Percentiles rank a stretch among this genome's conserved stretches.
These are phyloP conservation scores for Yamadazyma diospyri DNA, from an alignment of 1,139 yeast genomes.

Conservation along the genomic window DNA sequence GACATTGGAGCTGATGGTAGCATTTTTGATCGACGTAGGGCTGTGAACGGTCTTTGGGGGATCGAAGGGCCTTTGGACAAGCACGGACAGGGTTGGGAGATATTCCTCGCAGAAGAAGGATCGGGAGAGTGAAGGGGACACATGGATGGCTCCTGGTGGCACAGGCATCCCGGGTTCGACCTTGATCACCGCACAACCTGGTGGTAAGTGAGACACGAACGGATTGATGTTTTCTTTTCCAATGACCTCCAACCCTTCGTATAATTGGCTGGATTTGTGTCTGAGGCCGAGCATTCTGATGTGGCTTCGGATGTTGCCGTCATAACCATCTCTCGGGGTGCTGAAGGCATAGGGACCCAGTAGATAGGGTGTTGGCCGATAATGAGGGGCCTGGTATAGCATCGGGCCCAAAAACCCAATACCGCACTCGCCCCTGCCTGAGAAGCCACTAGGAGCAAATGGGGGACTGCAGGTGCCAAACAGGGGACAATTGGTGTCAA, in stretches of 20 bases:
- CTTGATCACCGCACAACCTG: slow-evolving; percentile 16
- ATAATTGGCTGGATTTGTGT: not conserved
- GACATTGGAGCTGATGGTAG: not conserved
- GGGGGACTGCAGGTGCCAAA: too few species aligned
- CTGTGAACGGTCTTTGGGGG: not conserved
- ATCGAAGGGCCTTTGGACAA: not conserved
- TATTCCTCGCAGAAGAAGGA: not conserved
- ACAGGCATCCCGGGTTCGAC: slow-evolving; percentile 23
- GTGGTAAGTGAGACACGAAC: slow-evolving; percentile 9
- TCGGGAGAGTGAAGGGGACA: slow-evolving; percentile 1
- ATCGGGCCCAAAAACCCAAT: too few species aligned
- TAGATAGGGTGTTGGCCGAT: too few species aligned
- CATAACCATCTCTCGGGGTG: too few species aligned
- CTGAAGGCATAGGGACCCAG: too few species aligned
- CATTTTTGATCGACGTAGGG: not conserved
- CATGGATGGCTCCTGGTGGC: slow-evolving; percentile 23
- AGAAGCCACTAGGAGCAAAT: too few species aligned
- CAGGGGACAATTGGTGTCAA: too few species aligned
- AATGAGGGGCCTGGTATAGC: too few species aligned
- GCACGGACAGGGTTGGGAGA: not conserved
- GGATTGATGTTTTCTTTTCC: slow-evolving; percentile 5
- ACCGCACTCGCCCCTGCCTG: too few species aligned
- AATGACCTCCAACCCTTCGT: slow-evolving; percentile 4
- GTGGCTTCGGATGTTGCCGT: too few species aligned
- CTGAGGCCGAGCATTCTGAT: too few species aligned